These are phyloP conservation scores for Arthrobotrys musiformis DNA, from an alignment of 2,329 filamentous ascomycete genomes.

Conservation along the genomic window DNA sequence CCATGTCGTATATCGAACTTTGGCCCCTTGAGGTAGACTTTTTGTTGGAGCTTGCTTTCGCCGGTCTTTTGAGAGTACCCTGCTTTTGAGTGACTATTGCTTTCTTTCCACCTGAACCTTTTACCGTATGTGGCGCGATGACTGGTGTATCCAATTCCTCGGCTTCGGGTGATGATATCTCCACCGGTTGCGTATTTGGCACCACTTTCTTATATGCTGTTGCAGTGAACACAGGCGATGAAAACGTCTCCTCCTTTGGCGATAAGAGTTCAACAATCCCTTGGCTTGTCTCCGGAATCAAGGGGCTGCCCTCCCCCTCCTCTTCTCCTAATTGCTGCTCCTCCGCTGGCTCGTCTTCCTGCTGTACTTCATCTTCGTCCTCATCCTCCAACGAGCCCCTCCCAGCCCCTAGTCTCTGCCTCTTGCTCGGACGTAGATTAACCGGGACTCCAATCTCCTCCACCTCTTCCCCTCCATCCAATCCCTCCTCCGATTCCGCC, in stretches of 20 bases:
- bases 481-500: slow-evolving; percentile 45
- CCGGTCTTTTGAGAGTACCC: slow-evolving; percentile 35
- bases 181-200: neutral
- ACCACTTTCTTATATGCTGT: neutral
- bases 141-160: slow-evolving; percentile 24
- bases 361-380: neutral
- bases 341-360: slow-evolving; percentile 32
- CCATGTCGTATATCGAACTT: slow-evolving; percentile 29
- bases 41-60: slow-evolving; percentile 7
- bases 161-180: slow-evolving; percentile 23
- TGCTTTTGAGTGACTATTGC: neutral
- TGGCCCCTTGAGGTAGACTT: slow-evolving; percentile 12
- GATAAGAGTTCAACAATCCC: slow-evolving; percentile 32
- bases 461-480: slow-evolving; percentile 56
- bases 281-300: slow-evolving; percentile 48
- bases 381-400: neutral
- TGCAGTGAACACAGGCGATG: slow-evolving; percentile 33
- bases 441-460: slow-evolving; percentile 45
- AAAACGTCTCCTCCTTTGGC: slow-evolving; percentile 44
- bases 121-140: slow-evolving; percentile 26
- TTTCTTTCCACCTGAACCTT: slow-evolving; percentile 7
- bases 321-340: slow-evolving; percentile 46
- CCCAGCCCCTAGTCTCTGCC: slow-evolving; percentile 12
- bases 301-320: slow-evolving; percentile 25
- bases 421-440: slow-evolving; percentile 32